Conservation (phyloP, 2,329 filamentous ascomycete species). For the Alternaria conjuncta region DNA sequence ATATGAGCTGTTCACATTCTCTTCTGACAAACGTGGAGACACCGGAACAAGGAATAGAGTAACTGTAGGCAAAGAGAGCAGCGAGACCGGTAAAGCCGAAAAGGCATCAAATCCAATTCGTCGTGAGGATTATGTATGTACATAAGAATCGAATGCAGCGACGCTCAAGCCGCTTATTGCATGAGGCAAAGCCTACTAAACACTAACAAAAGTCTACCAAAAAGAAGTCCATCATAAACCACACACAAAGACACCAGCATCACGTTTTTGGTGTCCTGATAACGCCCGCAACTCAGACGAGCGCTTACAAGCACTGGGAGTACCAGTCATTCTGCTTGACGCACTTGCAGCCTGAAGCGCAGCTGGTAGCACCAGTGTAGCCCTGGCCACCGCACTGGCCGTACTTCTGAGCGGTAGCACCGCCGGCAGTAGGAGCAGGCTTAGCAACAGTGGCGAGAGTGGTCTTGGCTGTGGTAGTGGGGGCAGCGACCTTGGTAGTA, state of each 20-base stretch:
- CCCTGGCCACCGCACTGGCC: slow-evolving; percentile 56
- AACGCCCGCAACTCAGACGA: background rate
- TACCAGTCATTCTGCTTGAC: slow-evolving; percentile 54
- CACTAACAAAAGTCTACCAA: slow-evolving; percentile 8
- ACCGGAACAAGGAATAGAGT: background rate
- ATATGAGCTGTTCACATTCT: background rate
- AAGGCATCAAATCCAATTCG: slow-evolving; percentile 8
- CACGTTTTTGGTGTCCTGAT: background rate
- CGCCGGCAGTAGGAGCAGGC: slow-evolving; percentile 21
- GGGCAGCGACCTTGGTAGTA: slow-evolving; percentile 6
- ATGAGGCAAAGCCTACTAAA: slow-evolving; percentile 16
- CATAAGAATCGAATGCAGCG: slow-evolving; percentile 20
- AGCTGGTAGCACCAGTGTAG: slow-evolving; percentile 51
- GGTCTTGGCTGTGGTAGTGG: slow-evolving; percentile 21
- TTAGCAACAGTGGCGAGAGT: slow-evolving; percentile 32
- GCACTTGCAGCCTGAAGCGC: slow-evolving; percentile 51
- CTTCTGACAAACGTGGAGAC: background rate
- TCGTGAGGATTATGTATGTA: slow-evolving; percentile 19
- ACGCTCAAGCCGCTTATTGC: slow-evolving; percentile 6
- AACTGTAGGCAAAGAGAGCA: background rate
- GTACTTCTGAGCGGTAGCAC: slow-evolving; percentile 40
- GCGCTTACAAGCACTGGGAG: slow-evolving; percentile 51
- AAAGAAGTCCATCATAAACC: background rate
- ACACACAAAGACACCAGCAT: background rate
- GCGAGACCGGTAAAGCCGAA: slow-evolving; percentile 2